Evolutionary conservation across 768 basidiomycete species (phyloP).

Genomic region (Suillus sp.): DNA sequence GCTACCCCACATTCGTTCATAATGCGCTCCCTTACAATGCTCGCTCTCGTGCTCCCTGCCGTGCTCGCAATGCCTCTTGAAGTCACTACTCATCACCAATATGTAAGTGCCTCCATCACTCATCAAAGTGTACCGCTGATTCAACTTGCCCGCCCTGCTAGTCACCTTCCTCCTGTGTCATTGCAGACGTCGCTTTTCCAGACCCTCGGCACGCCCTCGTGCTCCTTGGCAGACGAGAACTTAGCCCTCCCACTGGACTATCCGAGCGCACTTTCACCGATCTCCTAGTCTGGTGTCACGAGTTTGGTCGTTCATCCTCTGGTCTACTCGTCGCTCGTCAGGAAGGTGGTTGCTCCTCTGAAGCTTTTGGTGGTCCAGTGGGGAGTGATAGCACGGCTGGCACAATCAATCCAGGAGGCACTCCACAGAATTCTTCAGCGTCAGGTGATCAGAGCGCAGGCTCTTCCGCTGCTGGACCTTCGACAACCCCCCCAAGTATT

Average conservation of each 20-base stretch:
- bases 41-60: slow-evolving; percentile 24
- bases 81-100: slow-evolving; percentile 3
- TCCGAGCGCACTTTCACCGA: slow-evolving; percentile 26
- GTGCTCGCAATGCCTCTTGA: slow-evolving; percentile 25
- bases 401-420: background rate
- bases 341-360: slow-evolving; percentile 18
- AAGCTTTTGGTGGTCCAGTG: background rate
- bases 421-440: background rate
- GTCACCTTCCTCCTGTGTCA: slow-evolving; percentile 25
- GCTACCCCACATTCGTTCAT: slow-evolving; percentile 18
- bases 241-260: slow-evolving; percentile 27
- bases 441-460: slow-evolving; percentile 5
- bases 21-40: slow-evolving; percentile 25
- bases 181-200: slow-evolving; percentile 30
- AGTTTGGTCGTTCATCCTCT: slow-evolving; percentile 16
- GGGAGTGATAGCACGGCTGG: slow-evolving; percentile 2
- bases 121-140: background rate
- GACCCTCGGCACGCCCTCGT: slow-evolving; percentile 24
- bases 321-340: slow-evolving; percentile 29
- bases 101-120: background rate
- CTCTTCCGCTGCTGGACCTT: background rate
- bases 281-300: slow-evolving; percentile 32
- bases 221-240: slow-evolving; percentile 26
- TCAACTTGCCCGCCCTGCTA: slow-evolving; percentile 11
- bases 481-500: background rate